phyloP scores from a whole-genome alignment of 352 stramenopile species.

The Phytophthora europaea region DNA sequence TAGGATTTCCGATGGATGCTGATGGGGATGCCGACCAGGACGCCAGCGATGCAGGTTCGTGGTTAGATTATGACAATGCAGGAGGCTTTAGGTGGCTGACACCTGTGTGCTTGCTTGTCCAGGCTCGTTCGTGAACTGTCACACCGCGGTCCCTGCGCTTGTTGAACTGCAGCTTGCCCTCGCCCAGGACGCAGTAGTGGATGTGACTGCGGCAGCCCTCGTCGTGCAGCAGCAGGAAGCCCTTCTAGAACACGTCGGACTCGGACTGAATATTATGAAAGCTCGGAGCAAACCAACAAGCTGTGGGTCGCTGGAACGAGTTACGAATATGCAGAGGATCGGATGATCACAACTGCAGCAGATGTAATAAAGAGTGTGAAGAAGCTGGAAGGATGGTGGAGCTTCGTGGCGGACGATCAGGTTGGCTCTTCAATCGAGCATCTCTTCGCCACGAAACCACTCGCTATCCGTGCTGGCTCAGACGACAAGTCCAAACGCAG shows the following conservation, averaged over 20 bases:
- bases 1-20: too few species aligned
- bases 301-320: not conserved
- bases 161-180: constrained; percentile 83
- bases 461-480: not conserved
- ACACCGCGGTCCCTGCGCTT: constrained; percentile 69
- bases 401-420: not conserved
- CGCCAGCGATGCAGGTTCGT: too few species aligned
- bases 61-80: too few species aligned
- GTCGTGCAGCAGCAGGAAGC: constrained; percentile 82
- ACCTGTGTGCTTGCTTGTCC: too few species aligned
- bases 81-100: too few species aligned
- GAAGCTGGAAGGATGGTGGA: not conserved
- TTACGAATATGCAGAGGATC: not conserved
- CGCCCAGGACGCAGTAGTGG: constrained; percentile 84
- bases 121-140: constrained; percentile 54
- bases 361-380: not conserved
- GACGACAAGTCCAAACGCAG: not conserved
- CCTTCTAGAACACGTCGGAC: constrained; percentile 77
- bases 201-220: constrained; percentile 69
- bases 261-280: not conserved
- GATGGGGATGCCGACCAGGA: too few species aligned
- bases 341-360: not conserved
- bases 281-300: not conserved
- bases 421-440: constrained; percentile 1
- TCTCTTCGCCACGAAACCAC: not conserved